Conservation (phyloP, 2,329 filamentous ascomycete species). For the Cryphonectria carpinicola region DNA sequence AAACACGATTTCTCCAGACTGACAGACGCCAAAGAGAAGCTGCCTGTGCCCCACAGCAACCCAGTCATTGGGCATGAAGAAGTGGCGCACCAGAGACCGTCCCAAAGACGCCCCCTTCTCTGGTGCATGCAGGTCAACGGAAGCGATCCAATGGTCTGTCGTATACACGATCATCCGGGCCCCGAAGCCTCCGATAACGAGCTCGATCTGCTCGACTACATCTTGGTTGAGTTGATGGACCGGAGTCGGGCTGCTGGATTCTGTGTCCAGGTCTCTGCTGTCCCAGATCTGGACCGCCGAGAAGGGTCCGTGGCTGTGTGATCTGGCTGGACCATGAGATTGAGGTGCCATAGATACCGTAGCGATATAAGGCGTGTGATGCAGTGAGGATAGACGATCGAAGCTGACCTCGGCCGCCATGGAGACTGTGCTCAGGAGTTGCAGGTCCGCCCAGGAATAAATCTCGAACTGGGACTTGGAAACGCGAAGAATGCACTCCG, state of each 20-base stretch:
- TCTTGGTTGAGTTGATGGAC: conserved; percentile 2
- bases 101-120: neutral
- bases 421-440: neutral
- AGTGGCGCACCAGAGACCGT: conserved; percentile 27
- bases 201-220: conserved; percentile 56
- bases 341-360: neutral
- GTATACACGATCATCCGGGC: conserved; percentile 35
- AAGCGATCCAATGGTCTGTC: conserved; percentile 21
- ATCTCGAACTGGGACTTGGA: neutral
- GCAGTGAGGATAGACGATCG: neutral
- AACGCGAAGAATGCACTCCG: neutral
- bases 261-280: neutral
- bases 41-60: conserved; percentile 19
- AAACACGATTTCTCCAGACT: conserved; percentile 29
- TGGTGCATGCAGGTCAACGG: conserved; percentile 10
- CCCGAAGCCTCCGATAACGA: conserved; percentile 75
- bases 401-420: neutral
- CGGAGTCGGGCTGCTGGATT: neutral
- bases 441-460: neutral
- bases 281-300: conserved; percentile 20
- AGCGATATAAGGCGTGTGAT: conserved; percentile 16
- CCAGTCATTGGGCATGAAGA: conserved; percentile 35
- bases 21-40: conserved; percentile 24
- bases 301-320: neutral
- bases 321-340: neutral